These are phyloP conservation scores for Neurospora sp. DNA, from an alignment of 2,329 filamentous ascomycete species.

Conservation along the genomic window DNA sequence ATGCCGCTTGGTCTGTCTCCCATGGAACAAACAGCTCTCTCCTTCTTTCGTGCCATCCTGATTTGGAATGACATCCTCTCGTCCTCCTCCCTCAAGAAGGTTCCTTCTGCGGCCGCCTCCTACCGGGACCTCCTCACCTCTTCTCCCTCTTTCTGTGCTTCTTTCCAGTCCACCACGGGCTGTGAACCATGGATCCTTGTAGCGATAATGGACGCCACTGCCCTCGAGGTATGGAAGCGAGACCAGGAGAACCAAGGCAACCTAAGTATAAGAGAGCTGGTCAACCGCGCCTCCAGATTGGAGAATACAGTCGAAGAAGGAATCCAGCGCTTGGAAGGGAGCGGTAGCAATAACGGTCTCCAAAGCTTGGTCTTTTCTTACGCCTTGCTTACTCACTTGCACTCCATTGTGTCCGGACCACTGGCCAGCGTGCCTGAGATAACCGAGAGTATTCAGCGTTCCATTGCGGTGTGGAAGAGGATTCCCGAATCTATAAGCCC, in stretches of 20 bases:
- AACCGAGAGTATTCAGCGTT: not conserved
- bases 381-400: slow-evolving; percentile 1
- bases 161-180: not conserved
- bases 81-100: not conserved
- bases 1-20: not conserved
- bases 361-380: not conserved
- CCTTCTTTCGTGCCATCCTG: not conserved
- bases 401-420: not conserved
- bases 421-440: not conserved
- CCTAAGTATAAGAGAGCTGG: not conserved
- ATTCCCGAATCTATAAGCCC: not conserved
- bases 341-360: not conserved
- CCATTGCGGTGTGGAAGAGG: not conserved
- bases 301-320: not conserved
- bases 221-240: not conserved
- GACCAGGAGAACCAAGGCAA: not conserved
- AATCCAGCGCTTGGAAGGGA: not conserved
- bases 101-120: not conserved
- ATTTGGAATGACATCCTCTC: slow-evolving; percentile 2
- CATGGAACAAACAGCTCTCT: not conserved
- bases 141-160: not conserved
- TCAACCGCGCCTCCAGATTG: not conserved
- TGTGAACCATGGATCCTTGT: not conserved
- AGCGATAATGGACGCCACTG: not conserved
- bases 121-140: not conserved